Conservation (phyloP, 331 rosid genomes). For the Saraca asoca region DNA sequence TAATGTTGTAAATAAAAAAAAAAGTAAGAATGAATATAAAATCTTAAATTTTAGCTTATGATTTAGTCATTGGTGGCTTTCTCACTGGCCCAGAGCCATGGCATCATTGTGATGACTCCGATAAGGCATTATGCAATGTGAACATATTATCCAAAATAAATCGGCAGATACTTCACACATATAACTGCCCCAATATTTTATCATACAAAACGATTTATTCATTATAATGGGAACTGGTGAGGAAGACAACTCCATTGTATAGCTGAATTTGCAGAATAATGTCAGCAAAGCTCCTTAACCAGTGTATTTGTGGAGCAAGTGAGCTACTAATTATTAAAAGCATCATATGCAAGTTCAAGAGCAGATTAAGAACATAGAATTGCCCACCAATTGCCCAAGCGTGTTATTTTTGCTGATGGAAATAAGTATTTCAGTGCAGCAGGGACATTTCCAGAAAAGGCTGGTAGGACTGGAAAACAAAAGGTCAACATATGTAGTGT, state of each 20-base stretch:
- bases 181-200: neutral
- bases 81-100: neutral
- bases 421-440: constrained; percentile 58
- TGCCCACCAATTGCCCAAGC: constrained; percentile 71
- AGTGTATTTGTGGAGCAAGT: constrained; percentile 1
- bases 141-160: constrained; percentile 10
- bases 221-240: too few species aligned
- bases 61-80: constrained; percentile 5
- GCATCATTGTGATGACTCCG: constrained; percentile 6
- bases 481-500: constrained; percentile 18
- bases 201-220: too few species aligned
- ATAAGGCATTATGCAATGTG: constrained; percentile 6
- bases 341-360: constrained; percentile 22
- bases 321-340: neutral
- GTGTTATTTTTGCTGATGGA: constrained; percentile 83
- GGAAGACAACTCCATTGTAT: neutral
- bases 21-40: constrained; percentile 9
- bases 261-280: constrained; percentile 2
- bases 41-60: neutral
- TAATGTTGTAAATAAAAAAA: constrained; percentile 4
- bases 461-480: constrained; percentile 69
- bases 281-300: constrained; percentile 10
- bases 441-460: constrained; percentile 84
- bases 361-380: constrained; percentile 3
- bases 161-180: too few species aligned